A percentile compares a stretch with the other conserved stretches of the same genome.
Conservation (phyloP, 192 early-diverging fungal species). For the Podila epicladia region DNA sequence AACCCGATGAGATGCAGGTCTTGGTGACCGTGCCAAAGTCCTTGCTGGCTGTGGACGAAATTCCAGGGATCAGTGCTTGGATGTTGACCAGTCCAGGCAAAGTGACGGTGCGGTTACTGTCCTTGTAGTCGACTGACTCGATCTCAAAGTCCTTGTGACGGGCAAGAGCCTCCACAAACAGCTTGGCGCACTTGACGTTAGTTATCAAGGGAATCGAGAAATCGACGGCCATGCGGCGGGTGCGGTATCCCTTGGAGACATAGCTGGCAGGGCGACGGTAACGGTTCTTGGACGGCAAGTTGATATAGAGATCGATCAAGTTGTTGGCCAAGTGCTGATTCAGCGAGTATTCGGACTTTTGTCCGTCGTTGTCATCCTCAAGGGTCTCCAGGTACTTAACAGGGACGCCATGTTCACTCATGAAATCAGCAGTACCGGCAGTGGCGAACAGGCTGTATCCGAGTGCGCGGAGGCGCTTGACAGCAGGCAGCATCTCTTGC, state of each 20-base stretch:
- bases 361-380: constrained; percentile 60
- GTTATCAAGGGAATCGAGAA: constrained; percentile 97
- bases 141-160: constrained; percentile 79
- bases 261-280: constrained; percentile 97
- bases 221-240: constrained; percentile 97
- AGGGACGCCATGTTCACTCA: constrained; percentile 92
- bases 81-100: constrained; percentile 93
- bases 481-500: constrained; percentile 93
- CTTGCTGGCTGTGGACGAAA: constrained; percentile 52
- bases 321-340: constrained; percentile 96
- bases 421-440: constrained; percentile 95
- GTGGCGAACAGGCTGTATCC: constrained; percentile 97
- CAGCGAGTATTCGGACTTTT: constrained; percentile 90
- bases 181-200: constrained; percentile 99
- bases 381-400: constrained; percentile 92
- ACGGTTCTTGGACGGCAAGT: constrained; percentile 96
- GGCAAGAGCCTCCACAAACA: constrained; percentile 95
- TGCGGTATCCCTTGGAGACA: constrained; percentile 93
- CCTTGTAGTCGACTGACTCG: constrained; percentile 88
- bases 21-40: constrained; percentile 72
- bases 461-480: constrained; percentile 82
- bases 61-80: constrained; percentile 68
- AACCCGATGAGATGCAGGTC: constrained; percentile 85
- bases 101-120: constrained; percentile 82
- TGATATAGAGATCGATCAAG: constrained; percentile 98